Evolutionary conservation across 2,329 filamentous ascomycete genomes (phyloP).

Genomic region (Fusarium setosum): DNA sequence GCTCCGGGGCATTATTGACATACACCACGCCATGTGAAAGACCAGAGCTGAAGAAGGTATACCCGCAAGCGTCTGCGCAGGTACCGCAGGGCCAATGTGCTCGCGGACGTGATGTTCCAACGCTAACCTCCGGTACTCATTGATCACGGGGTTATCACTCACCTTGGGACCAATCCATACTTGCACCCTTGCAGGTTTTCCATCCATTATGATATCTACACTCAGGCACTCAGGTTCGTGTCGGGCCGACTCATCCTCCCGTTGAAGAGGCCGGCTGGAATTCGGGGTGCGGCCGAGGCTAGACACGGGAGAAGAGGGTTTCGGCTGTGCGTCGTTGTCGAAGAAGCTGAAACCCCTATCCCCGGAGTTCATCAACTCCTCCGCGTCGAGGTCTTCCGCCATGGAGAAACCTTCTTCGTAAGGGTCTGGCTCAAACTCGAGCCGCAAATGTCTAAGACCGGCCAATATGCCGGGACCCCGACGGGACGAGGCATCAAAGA

Average conservation of each 20-base stretch:
- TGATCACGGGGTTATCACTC: slow-evolving; percentile 52
- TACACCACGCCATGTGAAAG: slow-evolving; percentile 65
- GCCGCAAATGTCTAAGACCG: slow-evolving; percentile 64
- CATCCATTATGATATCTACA: slow-evolving; percentile 42
- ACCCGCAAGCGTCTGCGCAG: slow-evolving; percentile 62
- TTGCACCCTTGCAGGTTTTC: slow-evolving; percentile 33
- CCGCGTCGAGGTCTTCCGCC: slow-evolving; percentile 53
- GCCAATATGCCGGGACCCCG: slow-evolving; percentile 57
- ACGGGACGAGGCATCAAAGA: slow-evolving; percentile 50
- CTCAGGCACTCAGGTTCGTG: slow-evolving; percentile 38
- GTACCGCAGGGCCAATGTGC: slow-evolving; percentile 58
- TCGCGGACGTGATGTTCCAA: slow-evolving; percentile 49
- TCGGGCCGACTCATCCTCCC: slow-evolving; percentile 15
- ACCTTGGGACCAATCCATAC: slow-evolving; percentile 62
- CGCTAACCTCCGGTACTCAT: slow-evolving; percentile 61
- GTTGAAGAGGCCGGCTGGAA: slow-evolving; percentile 1
- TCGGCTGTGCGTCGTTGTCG: slow-evolving; percentile 32
- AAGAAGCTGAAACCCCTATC: slow-evolving; percentile 60
- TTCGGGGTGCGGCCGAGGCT: not conserved
- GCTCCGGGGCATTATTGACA: slow-evolving; percentile 54
- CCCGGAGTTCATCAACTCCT: slow-evolving; percentile 54
- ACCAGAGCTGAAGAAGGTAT: slow-evolving; percentile 58
- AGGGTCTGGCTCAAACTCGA: slow-evolving; percentile 64
- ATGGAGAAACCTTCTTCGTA: slow-evolving; percentile 49
- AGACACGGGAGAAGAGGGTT: slow-evolving; percentile 9